These are phyloP conservation scores for Cystobasidium onofrii DNA, from an alignment of 768 basidiomycete genomes.

Conservation along the genomic window DNA sequence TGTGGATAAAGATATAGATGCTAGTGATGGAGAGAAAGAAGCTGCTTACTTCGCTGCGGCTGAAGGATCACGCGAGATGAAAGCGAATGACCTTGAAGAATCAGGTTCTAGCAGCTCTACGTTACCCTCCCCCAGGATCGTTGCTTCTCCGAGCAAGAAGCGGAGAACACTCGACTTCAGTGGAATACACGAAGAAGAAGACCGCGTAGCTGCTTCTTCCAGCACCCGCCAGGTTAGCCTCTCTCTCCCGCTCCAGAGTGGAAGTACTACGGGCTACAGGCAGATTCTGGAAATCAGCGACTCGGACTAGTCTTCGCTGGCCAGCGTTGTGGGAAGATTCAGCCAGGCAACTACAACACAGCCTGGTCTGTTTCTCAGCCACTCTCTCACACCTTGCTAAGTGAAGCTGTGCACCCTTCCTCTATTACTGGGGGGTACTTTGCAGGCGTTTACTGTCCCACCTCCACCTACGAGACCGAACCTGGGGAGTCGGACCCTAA, in stretches of 20 bases:
- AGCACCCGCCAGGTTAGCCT: background rate
- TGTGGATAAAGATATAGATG: background rate
- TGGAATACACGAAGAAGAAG: background rate
- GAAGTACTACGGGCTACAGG: background rate
- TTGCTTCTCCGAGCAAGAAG: background rate
- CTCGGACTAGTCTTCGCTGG: background rate
- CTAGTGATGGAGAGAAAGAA: background rate
- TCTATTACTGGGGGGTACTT: no score
- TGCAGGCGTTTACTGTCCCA: no score
- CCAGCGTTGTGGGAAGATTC: no score
- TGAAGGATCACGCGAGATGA: conserved; percentile 17
- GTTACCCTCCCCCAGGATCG: background rate
- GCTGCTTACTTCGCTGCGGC: conserved; percentile 3
- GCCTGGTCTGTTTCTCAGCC: no score
- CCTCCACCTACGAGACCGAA: no score
- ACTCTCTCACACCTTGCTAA: no score
- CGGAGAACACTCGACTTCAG: background rate
- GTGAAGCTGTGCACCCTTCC: no score
- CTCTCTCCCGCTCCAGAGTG: background rate
- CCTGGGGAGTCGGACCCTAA: no score
- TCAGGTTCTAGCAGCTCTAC: background rate
- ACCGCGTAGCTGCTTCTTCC: no score
- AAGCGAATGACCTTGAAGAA: background rate
- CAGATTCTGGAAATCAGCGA: background rate
- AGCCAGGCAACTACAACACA: no score